Base-by-base conservation (phyloP, 805 yeast species). In the Ogataea parapolymorpha region DNA sequence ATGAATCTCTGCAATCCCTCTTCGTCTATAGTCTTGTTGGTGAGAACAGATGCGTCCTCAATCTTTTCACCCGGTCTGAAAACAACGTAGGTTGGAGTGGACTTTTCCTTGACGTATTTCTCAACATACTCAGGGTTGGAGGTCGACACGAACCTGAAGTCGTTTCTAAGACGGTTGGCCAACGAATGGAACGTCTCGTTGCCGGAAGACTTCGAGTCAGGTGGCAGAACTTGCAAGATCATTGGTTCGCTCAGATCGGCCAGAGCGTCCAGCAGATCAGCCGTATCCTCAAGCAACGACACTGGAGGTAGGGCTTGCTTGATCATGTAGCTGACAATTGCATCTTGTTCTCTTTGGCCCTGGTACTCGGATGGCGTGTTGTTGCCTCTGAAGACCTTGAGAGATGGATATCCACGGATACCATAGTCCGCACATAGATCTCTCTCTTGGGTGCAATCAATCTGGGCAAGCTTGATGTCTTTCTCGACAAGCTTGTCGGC, bases 231-330 rank as follows among this genome's bases (percentile, higher is more conserved):
- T 59, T 82, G 82, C 50, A 85, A 71, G 33, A 85, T 70, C 41
- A 80, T 76, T 4, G 75, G 63, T 37, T 76, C 76, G 48, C 71
- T 65, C 18, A 53, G 37, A 37, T 69, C 72, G 33, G 65, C 65
- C 56, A 79, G 55, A 23, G 77, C 65, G 26, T 68, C 74, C 23
- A 72, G 72, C 40, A 89, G 68, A 22, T 68, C 77, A 18, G 69
- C 72, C 20, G 69, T 66, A 34, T 70, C 66, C 17, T 70, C 71
- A 35, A 76, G 63, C 9, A 69, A 71, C 14, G 72, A 64, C 25
- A 85, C 87, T 12, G 90, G 76, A 26, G 99, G 98, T 50, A 79
- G 70, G 12, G 95, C 68, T 67, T 85, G 86, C 68, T 86, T 83
- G 50, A 78, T 59, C 95, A 93, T 83, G 68, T 77, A 86, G 34